Base-by-base conservation (phyloP, 139 green algal genomes). In the Coccomyxa sp. region DNA sequence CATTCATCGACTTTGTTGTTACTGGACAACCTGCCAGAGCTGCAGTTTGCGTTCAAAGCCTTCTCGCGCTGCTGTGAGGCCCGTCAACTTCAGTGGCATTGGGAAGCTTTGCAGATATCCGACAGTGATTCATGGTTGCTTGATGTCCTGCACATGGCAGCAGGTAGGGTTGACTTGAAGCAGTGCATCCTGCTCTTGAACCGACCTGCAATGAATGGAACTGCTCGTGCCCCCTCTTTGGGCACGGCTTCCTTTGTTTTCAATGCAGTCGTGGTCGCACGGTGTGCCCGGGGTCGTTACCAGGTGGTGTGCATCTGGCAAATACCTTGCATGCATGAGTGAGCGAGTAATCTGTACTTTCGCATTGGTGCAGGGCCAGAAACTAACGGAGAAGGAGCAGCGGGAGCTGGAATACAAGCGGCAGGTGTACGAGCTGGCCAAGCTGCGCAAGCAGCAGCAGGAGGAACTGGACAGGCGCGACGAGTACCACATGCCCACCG, bases 351-450 rank as follows among this genome's bases (percentile, higher is more conserved):
- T 7, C 38, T 51, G 3, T 7, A 51, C 38, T 51, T 3, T 51
- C 7, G 38, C 63, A 71, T 25, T 71, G 63, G 77, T 30, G 76
- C 83, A 89, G 85, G 90, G 84, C 58, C 77, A 79, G 45, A 86
- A 93, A 82, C 91, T 99, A 80, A 97, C 92, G 13, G 90, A 88
- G 17, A 93, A 93, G 79, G 97, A 99, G 91, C 79, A 86, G 79
- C 89, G 88, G n/a, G 95, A 98, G 68, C 87, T 98, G 45, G 88
- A 89, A 77, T 91, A 96, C 85, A 97, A 98, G 87, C 88, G 93
- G 83, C 77, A 93, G 82, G 83, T 97, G 79, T 89, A 92, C 66
- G 79, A 87, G 67, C 85, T 97, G 82, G 95, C 95, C 27, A 92
- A 86, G 86, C 82, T 91, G 87, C 86, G 94, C 81, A 95, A 95